Evolutionary conservation across 805 yeast species (phyloP).

Genomic region (Metschnikowia gelsemii): DNA sequence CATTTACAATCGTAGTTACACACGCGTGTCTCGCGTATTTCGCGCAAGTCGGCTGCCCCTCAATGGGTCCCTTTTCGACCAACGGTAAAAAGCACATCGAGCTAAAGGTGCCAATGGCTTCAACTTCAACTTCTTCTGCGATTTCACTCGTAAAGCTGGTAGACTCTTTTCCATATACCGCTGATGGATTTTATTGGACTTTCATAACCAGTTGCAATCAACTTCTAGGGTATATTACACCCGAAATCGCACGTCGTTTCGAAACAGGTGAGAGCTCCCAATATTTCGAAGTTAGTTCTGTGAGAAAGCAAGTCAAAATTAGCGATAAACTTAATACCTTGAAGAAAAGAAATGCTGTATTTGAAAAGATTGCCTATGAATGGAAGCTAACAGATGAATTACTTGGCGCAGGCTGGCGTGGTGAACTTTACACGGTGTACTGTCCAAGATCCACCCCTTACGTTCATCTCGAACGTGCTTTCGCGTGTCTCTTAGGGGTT

Average conservation of each 20-base stretch:
- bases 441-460: constrained; percentile 56
- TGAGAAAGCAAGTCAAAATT: constrained; percentile 4
- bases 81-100: too few relatives aligned
- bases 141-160: constrained; percentile 26
- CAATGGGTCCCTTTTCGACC: too few relatives aligned
- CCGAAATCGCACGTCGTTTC: constrained; percentile 26
- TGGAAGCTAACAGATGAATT: constrained; percentile 36
- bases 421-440: constrained; percentile 77
- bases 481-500: constrained; percentile 79
- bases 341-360: constrained; percentile 40
- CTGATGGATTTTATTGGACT: constrained; percentile 20
- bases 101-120: background rate
- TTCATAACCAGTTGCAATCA: constrained; percentile 32
- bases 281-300: constrained; percentile 1
- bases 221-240: constrained; percentile 31
- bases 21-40: too few relatives aligned
- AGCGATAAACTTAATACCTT: constrained; percentile 25
- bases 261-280: background rate
- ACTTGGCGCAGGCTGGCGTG: constrained; percentile 72
- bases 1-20: too few relatives aligned
- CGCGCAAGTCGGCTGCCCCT: too few relatives aligned
- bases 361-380: constrained; percentile 43
- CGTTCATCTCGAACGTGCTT: constrained; percentile 73
- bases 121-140: constrained; percentile 1
- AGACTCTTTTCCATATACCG: constrained; percentile 32